Evolutionary conservation across 2,329 filamentous ascomycete genomes (phyloP).

Genomic region (Pezicula neosporulosa): DNA sequence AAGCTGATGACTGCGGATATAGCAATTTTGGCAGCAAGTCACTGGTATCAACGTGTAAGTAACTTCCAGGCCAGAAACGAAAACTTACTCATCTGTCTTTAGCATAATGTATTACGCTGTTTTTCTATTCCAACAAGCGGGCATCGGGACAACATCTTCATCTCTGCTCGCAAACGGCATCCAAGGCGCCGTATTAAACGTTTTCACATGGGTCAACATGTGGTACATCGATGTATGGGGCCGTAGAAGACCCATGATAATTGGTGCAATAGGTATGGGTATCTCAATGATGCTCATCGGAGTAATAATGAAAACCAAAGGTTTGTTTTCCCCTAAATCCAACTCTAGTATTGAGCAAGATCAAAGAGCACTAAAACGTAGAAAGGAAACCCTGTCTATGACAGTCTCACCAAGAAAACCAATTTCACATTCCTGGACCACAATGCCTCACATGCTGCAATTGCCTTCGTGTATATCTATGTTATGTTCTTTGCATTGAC

Average conservation of each 20-base stretch:
- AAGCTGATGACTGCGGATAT: not conserved
- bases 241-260: constrained; percentile 23
- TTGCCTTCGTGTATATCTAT: constrained; percentile 28
- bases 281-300: constrained; percentile 26
- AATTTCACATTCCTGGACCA: constrained; percentile 16
- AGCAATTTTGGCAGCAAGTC: constrained; percentile 23
- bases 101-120: too few relatives aligned
- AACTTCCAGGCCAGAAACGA: not conserved
- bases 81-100: too few relatives aligned
- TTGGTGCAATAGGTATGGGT: constrained; percentile 24
- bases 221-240: constrained; percentile 28
- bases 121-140: too few relatives aligned
- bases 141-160: not conserved
- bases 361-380: not conserved
- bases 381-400: constrained; percentile 15
- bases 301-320: constrained; percentile 25
- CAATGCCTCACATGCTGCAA: constrained; percentile 18
- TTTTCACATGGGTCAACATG: constrained; percentile 27
- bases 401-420: constrained; percentile 19
- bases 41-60: constrained; percentile 21
- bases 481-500: constrained; percentile 26
- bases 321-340: constrained; percentile 1
- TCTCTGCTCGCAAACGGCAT: constrained; percentile 28
- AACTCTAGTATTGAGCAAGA: not conserved
- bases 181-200: constrained; percentile 24